Evolutionary conservation across 140 eudicot species (phyloP), one percentile per base, ranked within the genome.

Genomic region (Bidens hawaiensis): DNA sequence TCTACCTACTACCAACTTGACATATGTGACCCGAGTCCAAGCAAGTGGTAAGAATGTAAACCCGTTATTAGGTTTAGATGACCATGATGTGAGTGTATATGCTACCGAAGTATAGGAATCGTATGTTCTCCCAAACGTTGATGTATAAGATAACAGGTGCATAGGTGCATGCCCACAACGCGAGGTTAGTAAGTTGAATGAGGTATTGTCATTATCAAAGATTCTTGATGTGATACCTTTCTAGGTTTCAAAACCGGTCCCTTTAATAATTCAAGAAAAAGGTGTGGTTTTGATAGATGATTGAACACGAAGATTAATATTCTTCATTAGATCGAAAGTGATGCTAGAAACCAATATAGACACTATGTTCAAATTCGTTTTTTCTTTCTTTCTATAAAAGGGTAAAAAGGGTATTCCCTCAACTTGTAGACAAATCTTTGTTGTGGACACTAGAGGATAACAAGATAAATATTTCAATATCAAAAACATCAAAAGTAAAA

Each of bases 231-330:
- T 59, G 69, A 27, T 56, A 22, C 56, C 55, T 62, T 42, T 54
- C 54, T 22, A 54, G 66, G 66, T 27, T 54, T 72, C 31, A 15
- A 62, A 31, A 28, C 54, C 0, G 21, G 16, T 12, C 16, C 38
- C 66, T 72, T 72, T 54, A 72, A 72, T 72, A 72, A 72, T 64
- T 54, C 79, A 66, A 42, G 40, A 27, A 74, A 58, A 73, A 60
- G 69, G 45, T 36, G 58, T 41, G 0, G 56, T 36, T 64, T 68
- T 48, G 62, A 58, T 65, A 28, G 5, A 56, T 36, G 68, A 55
- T 55, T 8, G 24, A 40, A 27, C 14, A 26, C n/a, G 7, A 45
- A 58, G 73, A 74, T 58, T 30, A 28, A 58, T 74, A 67, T 66
- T 65, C 78, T 45, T 57, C 68, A 48, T 57, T 42, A 14, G 67